These are phyloP conservation scores for Ophiostoma ips DNA, from an alignment of 2,329 filamentous ascomycete genomes.

Conservation along the genomic window DNA sequence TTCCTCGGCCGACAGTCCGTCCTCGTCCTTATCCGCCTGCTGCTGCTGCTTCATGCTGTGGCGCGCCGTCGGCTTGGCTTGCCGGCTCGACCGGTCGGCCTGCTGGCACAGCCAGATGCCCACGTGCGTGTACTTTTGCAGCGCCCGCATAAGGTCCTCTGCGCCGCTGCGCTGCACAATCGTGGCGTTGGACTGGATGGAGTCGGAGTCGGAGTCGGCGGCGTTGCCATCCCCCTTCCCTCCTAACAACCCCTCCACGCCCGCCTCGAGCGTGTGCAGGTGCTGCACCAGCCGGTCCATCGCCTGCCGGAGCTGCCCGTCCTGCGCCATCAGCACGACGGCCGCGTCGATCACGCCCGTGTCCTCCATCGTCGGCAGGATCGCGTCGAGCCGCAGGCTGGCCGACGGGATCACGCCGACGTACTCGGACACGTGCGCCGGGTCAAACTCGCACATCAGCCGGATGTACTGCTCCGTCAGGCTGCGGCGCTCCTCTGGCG, in stretches of 20 bases:
- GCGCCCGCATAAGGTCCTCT: conserved; percentile 57
- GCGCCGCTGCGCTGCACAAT: conserved; percentile 36
- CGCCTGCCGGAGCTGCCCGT: conserved; percentile 68
- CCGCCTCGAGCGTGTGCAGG: conserved; percentile 63
- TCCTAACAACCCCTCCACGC: conserved; percentile 56
- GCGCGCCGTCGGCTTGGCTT: no score
- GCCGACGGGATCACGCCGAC: conserved; percentile 59
- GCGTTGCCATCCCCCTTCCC: conserved; percentile 13
- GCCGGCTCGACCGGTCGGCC: conserved; percentile 48
- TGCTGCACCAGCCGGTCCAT: conserved; percentile 79
- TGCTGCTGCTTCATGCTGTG: no score
- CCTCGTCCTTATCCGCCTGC: conserved; percentile 23
- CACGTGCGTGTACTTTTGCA: conserved; percentile 83
- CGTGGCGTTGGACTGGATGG: conserved; percentile 7
- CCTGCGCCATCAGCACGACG: conserved; percentile 76
- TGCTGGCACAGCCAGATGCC: conserved; percentile 93
- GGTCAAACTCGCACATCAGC: conserved; percentile 79
- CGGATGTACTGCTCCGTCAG: conserved; percentile 77
- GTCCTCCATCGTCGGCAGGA: conserved; percentile 79
- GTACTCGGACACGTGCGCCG: conserved; percentile 72
- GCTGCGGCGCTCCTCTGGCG: conserved; percentile 25
- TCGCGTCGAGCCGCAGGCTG: conserved; percentile 62
- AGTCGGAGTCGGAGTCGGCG: background rate
- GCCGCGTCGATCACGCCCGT: conserved; percentile 86
- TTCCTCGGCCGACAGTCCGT: conserved; percentile 39